These are phyloP conservation scores for Fusarium illudens DNA, from an alignment of 2,329 filamentous ascomycete species.

Conservation along the genomic window DNA sequence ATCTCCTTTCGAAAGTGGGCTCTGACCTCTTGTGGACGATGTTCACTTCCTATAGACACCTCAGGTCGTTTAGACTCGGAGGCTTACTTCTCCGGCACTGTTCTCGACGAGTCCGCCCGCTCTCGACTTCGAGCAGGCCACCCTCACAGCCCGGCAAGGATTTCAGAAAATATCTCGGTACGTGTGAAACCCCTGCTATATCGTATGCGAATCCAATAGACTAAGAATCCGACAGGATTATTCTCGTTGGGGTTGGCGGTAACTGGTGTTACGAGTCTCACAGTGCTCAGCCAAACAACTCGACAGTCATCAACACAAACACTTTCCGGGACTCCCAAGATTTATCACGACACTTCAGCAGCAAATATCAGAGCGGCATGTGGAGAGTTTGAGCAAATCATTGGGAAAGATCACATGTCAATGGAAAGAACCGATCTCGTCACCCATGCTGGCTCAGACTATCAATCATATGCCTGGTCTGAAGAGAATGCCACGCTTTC, in stretches of 20 bases:
- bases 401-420: constrained; percentile 14
- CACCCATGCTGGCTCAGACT: constrained; percentile 23
- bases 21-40: neutral
- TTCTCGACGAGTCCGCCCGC: neutral
- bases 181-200: fast-evolving
- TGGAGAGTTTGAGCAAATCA: neutral
- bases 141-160: neutral
- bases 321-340: neutral
- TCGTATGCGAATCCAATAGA: fast-evolving
- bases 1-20: neutral
- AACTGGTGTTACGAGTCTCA: neutral
- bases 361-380: constrained; percentile 6
- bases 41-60: neutral
- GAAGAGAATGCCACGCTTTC: neutral
- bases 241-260: neutral
- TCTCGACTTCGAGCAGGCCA: neutral
- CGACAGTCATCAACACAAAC: neutral
- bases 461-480: constrained; percentile 24
- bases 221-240: neutral
- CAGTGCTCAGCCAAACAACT: neutral
- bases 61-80: neutral
- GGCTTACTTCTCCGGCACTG: neutral
- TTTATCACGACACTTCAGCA: neutral
- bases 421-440: constrained; percentile 1
- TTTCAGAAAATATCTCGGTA: neutral